Conservation (phyloP, 176 grass and related monocot genomes). For the Aegilops speltoides region DNA sequence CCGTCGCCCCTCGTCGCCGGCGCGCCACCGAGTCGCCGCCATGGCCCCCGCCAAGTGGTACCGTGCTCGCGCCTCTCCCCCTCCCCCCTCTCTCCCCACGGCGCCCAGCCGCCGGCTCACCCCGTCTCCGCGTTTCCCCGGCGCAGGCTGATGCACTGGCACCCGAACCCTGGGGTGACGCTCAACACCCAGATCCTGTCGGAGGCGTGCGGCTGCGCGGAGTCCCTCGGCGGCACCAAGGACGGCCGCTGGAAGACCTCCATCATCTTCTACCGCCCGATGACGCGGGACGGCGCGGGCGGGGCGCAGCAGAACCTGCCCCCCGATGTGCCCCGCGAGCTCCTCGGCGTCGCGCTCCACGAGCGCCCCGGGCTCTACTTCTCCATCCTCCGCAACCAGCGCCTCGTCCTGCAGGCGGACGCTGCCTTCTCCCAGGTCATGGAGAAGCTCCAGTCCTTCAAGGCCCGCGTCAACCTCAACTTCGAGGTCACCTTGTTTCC, state of each 20-base stretch:
- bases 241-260: constrained; percentile 74
- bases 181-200: constrained; percentile 73
- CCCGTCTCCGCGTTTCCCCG: neutral
- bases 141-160: constrained; percentile 95
- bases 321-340: constrained; percentile 64
- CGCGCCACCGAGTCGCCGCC: constrained; percentile 12
- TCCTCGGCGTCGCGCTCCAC: constrained; percentile 77
- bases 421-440: constrained; percentile 69
- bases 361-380: constrained; percentile 70
- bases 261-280: constrained; percentile 80
- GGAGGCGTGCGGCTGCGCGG: constrained; percentile 72
- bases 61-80: constrained; percentile 4
- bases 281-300: constrained; percentile 38
- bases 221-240: constrained; percentile 56
- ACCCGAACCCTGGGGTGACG: constrained; percentile 66
- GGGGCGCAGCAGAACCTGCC: constrained; percentile 9
- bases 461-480: constrained; percentile 63
- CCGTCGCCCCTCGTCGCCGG: neutral
- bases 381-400: constrained; percentile 63
- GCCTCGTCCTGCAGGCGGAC: constrained; percentile 66
- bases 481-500: constrained; percentile 60
- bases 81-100: neutral
- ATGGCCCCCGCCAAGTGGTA: constrained; percentile 63
- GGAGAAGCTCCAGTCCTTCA: constrained; percentile 97
- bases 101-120: neutral